Evolutionary conservation across 2,329 filamentous ascomycete genomes (phyloP), one percentile per base, ranked within the genome.

Genomic region (Penicillium olsonii): DNA sequence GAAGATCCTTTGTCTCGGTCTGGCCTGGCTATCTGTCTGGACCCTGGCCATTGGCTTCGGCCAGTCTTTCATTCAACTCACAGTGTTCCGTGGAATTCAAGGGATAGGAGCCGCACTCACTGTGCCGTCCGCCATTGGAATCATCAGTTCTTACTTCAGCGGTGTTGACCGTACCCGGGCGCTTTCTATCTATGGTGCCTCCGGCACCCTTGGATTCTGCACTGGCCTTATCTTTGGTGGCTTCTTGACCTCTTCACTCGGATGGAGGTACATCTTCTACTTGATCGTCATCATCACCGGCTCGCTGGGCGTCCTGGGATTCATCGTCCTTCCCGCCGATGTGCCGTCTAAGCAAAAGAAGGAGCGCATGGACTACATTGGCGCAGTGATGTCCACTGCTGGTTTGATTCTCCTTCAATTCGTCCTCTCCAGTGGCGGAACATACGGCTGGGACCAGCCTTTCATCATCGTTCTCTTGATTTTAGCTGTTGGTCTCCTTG

Each of bases 81-180:
- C 64, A 2, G 52, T 67, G 5, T 68, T 67, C 26, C 71, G 76
- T n/a, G 76, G 75, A 0, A 61, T 78, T 0, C 75, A 78, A 38
- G 76, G 76, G 1, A 66, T 77, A 9, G 75, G 74, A 1, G 66
- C 75, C 1, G 74, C 76, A 5, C 69, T 78, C 69, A 76, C 75
- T 2, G 66, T 78, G 0, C 75, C 76, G 1, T 74, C 75, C 0
- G 73, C 73, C 0, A 75, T 78, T 38, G 70, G 74, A 2, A 71
- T 79, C 18, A 76, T 79, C 43, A 70, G 62, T 41, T 76, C 60
- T 17, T 73, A 72, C 54, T 73, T 73, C 18, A 66, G 67, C 9
- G 64, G 67, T 10, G 58, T 67, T 31, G 71, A 73, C 44, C 63
- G 70, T 1, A 73, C 71, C 5, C 62, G 68, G 5, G 70, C 65